Evolutionary conservation across 805 yeast species (phyloP).

Genomic region (Priceomyces medius): DNA sequence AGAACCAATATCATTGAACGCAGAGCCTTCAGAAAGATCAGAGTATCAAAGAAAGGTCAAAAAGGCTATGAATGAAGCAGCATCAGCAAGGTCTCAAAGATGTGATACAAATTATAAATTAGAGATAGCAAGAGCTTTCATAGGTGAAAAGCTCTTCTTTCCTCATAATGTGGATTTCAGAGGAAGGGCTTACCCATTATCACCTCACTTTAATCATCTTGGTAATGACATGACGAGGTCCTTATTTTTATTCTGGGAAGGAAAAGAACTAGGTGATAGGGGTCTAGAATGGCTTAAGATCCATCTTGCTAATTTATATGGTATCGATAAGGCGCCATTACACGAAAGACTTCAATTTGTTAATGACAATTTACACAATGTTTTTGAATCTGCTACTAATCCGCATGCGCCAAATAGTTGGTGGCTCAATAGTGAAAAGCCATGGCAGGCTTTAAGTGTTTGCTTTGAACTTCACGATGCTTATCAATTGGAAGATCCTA

Average conservation of each 20-base stretch:
- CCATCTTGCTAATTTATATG: conserved; percentile 71
- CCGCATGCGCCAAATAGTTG: conserved; percentile 59
- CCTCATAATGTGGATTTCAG: conserved; percentile 82
- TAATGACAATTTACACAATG: conserved; percentile 54
- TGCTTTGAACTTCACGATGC: conserved; percentile 69
- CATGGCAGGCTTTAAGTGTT: conserved; percentile 78
- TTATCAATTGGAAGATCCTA: conserved; percentile 59
- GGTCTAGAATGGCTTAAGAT: conserved; percentile 77
- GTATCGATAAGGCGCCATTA: conserved; percentile 71
- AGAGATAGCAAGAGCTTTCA: conserved; percentile 90
- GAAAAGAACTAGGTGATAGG: conserved; percentile 59
- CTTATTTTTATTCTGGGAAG: conserved; percentile 72
- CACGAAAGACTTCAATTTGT: conserved; percentile 60
- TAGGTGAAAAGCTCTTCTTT: conserved; percentile 71
- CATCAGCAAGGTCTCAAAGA: conserved; percentile 76
- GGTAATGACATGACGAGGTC: conserved; percentile 80
- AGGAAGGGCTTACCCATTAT: conserved; percentile 80
- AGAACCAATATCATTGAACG: conserved; percentile 53
- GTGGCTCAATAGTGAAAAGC: conserved; percentile 77
- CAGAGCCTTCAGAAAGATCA: conserved; percentile 70
- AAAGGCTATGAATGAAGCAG: conserved; percentile 55
- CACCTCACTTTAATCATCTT: conserved; percentile 78
- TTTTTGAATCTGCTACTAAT: conserved; percentile 57
- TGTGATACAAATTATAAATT: conserved; percentile 92
- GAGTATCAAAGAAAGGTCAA: conserved; percentile 68